A percentile compares a stretch with the other conserved stretches of the same genome.
These are phyloP conservation scores for Borovskyia barvae DNA, from an alignment of 208 protist species.

Conservation along the genomic window DNA sequence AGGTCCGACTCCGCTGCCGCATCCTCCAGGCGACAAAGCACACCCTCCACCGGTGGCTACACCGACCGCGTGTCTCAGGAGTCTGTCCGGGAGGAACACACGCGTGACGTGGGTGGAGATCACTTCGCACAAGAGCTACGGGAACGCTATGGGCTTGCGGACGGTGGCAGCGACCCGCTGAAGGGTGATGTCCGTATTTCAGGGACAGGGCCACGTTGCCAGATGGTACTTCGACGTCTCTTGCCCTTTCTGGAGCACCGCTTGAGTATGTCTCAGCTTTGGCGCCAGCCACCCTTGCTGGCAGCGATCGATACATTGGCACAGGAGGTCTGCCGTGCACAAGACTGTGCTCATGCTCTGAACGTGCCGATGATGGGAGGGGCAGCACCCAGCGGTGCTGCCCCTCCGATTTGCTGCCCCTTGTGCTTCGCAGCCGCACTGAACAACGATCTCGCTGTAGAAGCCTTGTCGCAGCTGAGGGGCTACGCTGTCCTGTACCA, in stretches of 20 bases:
- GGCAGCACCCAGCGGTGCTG: background rate
- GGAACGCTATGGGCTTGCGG: too few species aligned
- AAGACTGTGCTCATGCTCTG: constrained; percentile 19
- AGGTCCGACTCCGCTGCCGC: too few species aligned
- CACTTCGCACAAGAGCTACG: too few species aligned
- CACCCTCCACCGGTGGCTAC: too few species aligned
- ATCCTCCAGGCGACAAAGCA: too few species aligned
- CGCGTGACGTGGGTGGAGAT: too few species aligned
- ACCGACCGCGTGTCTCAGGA: too few species aligned
- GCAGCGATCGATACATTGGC: constrained; percentile 47
- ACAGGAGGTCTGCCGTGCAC: constrained; percentile 21
- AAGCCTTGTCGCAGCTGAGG: constrained; percentile 27
- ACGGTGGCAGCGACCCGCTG: too few species aligned
- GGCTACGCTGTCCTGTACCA: constrained; percentile 31
- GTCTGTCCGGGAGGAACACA: too few species aligned
- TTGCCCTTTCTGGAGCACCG: constrained; percentile 19
- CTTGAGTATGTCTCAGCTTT: constrained; percentile 31
- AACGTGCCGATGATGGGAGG: too few species aligned
- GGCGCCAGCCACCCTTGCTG: constrained; percentile 56
- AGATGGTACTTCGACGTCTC: background rate
- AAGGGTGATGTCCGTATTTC: background rate
- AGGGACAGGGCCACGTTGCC: background rate
- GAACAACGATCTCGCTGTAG: constrained; percentile 38
- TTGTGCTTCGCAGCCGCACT: constrained; percentile 58
- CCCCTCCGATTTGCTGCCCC: constrained; percentile 20